phyloP scores from a whole-genome alignment of 2,329 filamentous ascomycete genomes.

The Tolypocladium tundrense region DNA sequence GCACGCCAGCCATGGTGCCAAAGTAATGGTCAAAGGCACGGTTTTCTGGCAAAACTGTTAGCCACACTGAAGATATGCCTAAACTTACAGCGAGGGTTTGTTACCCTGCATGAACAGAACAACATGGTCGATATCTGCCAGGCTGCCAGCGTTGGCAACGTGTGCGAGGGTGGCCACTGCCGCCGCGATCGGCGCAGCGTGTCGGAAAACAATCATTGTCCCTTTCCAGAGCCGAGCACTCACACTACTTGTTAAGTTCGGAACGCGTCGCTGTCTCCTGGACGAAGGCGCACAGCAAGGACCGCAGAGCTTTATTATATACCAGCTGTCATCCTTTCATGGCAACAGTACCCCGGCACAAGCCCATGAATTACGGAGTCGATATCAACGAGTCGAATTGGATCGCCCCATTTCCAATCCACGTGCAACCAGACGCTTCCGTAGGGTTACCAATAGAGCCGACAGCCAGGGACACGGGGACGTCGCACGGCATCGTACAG shows the following conservation, averaged over 20 bases:
- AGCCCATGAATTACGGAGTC: neutral
- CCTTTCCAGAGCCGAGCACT: neutral
- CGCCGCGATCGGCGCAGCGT: neutral
- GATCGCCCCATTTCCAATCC: neutral
- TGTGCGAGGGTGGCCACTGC: neutral
- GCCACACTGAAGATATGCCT: neutral
- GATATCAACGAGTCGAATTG: neutral
- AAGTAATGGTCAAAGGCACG: constrained; percentile 37
- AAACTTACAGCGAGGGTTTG: neutral
- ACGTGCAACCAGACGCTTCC: neutral
- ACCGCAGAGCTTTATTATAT: neutral
- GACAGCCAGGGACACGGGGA: neutral
- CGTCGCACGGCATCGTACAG: neutral
- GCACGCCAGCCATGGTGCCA: constrained; percentile 43
- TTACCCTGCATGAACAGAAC: constrained; percentile 1
- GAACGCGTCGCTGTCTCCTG: neutral
- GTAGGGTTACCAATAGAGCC: neutral
- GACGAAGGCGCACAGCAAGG: too few relatives aligned
- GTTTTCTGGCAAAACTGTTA: constrained; percentile 13
- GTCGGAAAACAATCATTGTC: neutral
- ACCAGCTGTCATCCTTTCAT: neutral
- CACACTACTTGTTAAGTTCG: neutral
- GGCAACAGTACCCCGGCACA: neutral
- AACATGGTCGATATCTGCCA: neutral
- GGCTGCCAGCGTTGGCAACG: neutral